A percentile compares a stretch with the other conserved stretches of the same genome.
Conservation (phyloP, 2,329 filamentous ascomycete species). For the Neoascochyta sp. region DNA sequence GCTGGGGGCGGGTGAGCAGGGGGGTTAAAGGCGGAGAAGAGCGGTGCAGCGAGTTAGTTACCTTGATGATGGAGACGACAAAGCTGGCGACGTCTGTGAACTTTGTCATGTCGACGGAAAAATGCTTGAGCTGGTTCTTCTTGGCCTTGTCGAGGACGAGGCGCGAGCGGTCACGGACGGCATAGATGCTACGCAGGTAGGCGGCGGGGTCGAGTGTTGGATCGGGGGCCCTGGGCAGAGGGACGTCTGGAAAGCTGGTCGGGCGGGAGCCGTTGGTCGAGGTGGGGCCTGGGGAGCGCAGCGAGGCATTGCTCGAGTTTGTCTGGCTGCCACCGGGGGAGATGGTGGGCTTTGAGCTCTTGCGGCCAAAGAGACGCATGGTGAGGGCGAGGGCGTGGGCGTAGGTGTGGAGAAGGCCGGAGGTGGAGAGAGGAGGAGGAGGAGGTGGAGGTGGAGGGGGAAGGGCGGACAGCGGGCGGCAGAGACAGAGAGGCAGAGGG, state of each 20-base stretch:
- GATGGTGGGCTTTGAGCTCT: slow-evolving; percentile 42
- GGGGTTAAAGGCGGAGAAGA: not conserved
- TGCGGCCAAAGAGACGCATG: slow-evolving; percentile 55
- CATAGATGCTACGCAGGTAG: slow-evolving; percentile 84
- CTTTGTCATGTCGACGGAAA: slow-evolving; percentile 82
- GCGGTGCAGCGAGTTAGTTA: slow-evolving; percentile 41
- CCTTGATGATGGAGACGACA: slow-evolving; percentile 93
- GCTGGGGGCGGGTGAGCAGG: slow-evolving; percentile 41
- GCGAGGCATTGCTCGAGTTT: slow-evolving; percentile 47
- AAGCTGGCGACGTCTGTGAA: slow-evolving; percentile 81
- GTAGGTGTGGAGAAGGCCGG: slow-evolving; percentile 3
- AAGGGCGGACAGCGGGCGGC: slow-evolving; percentile 1
- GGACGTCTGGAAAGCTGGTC: slow-evolving; percentile 64
- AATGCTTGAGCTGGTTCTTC: slow-evolving; percentile 74
- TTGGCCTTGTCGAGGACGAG: slow-evolving; percentile 74
- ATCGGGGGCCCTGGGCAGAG: slow-evolving; percentile 81
- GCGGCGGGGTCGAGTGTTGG: slow-evolving; percentile 82
- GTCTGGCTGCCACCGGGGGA: slow-evolving; percentile 38
- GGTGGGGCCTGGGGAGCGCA: slow-evolving; percentile 49
- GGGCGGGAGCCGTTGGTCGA: slow-evolving; percentile 39
- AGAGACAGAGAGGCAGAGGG: no score
- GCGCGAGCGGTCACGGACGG: slow-evolving; percentile 75
- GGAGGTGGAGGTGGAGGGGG: slow-evolving; percentile 3
- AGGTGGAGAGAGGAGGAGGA: slow-evolving; percentile 5
- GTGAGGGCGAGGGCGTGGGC: no score